phyloP scores from a whole-genome alignment of 2,329 filamentous ascomycete species.

The Elsinoe arachidis region DNA sequence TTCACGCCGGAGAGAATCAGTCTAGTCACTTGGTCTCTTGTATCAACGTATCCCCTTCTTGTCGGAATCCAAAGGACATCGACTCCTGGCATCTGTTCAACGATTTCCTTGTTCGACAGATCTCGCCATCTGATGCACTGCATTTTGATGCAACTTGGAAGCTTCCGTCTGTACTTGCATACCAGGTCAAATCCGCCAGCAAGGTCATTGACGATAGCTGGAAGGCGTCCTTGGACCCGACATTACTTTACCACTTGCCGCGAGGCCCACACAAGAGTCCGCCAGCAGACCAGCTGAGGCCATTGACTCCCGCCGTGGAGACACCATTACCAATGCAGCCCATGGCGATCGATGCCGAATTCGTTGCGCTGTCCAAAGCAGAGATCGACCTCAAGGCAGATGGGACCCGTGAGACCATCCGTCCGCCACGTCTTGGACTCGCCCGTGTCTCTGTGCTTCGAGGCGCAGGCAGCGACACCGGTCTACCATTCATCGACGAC shows the following conservation, averaged over 20 bases:
- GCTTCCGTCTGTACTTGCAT: conserved; percentile 76
- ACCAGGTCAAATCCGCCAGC: conserved; percentile 71
- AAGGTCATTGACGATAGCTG: conserved; percentile 78
- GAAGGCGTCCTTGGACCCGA: conserved; percentile 77
- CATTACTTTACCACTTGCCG: conserved; percentile 57
- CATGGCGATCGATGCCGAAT: conserved; percentile 90
- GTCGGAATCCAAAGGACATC: conserved; percentile 48
- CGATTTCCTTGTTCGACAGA: conserved; percentile 80
- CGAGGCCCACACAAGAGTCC: conserved; percentile 29
- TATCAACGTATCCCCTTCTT: conserved; percentile 69
- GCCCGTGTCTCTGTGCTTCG: conserved; percentile 89
- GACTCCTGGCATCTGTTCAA: conserved; percentile 95
- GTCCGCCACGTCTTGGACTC: conserved; percentile 81
- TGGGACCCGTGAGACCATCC: conserved; percentile 81
- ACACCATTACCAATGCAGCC: conserved; percentile 57
- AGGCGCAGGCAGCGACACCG: conserved; percentile 67
- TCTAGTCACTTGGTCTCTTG: conserved; percentile 87
- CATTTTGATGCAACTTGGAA: conserved; percentile 91
- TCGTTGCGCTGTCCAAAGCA: conserved; percentile 83
- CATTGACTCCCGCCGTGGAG: conserved; percentile 53
- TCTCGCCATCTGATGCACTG: conserved; percentile 74
- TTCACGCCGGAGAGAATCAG: conserved; percentile 75
- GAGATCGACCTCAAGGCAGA: conserved; percentile 96
- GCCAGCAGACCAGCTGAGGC: conserved; percentile 50
- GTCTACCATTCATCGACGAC: conserved; percentile 88